Percentiles rank a stretch among this genome's conserved stretches.
phyloP scores from a whole-genome alignment of 2,329 filamentous ascomycete genomes.

The Exophiala sideris region DNA sequence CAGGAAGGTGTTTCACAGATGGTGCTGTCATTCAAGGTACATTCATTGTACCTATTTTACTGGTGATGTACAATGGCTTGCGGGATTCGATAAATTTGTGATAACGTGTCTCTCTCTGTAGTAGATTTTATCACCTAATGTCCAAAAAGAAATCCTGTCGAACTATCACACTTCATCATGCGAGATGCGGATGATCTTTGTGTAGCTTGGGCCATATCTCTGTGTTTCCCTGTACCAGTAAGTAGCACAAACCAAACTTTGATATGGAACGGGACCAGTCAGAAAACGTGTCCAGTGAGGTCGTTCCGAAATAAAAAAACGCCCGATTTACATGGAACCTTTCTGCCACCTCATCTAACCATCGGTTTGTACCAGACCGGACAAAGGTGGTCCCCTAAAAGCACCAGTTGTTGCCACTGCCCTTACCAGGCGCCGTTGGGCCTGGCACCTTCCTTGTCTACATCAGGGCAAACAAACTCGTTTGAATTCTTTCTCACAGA shows the following conservation, averaged over 20 bases:
- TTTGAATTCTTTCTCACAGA: too few species aligned
- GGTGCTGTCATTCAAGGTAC: too few species aligned
- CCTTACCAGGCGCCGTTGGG: neutral
- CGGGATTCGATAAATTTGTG: too few species aligned
- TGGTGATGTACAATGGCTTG: too few species aligned
- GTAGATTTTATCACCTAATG: too few species aligned
- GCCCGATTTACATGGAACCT: neutral
- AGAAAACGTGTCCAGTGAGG: neutral
- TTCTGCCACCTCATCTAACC: neutral
- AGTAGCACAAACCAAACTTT: neutral
- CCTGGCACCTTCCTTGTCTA: too few species aligned
- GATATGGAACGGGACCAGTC: neutral
- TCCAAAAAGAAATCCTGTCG: too few species aligned
- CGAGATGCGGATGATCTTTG: neutral
- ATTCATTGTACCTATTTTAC: too few species aligned
- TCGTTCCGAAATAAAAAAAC: neutral
- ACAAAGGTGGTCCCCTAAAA: neutral
- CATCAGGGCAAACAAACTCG: too few species aligned
- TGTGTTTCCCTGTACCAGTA: neutral
- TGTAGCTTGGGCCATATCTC: neutral
- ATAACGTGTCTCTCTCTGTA: too few species aligned
- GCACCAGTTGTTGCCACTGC: neutral
- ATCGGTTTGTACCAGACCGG: too few species aligned
- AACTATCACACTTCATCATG: neutral
- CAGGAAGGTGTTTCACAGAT: too few species aligned